Evolutionary conservation across 805 yeast genomes (phyloP).

Genomic region (Helenozyma baotianmanensis): DNA sequence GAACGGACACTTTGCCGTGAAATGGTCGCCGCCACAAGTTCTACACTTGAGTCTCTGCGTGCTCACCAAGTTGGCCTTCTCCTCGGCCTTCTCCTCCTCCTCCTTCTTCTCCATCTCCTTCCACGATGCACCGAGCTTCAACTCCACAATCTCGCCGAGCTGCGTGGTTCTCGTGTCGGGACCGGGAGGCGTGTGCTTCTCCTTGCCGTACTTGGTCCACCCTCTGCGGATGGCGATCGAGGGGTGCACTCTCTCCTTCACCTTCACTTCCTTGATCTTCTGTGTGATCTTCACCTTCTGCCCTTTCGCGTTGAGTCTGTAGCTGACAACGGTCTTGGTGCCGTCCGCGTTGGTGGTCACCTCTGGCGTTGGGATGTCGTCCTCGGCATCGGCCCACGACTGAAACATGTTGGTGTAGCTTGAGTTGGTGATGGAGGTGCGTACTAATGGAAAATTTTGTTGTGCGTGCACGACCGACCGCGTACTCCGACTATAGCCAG

Average conservation of each 20-base stretch:
- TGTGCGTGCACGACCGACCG: constrained; percentile 7
- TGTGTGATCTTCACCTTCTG: constrained; percentile 86
- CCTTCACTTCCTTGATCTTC: constrained; percentile 69
- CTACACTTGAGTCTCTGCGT: constrained; percentile 65
- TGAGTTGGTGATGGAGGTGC: neutral
- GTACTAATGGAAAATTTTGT: constrained; percentile 11
- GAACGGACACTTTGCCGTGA: constrained; percentile 92
- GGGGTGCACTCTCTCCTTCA: constrained; percentile 78
- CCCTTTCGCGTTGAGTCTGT: constrained; percentile 69
- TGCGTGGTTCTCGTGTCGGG: constrained; percentile 88
- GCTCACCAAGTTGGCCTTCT: constrained; percentile 33
- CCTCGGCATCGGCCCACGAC: constrained; percentile 73
- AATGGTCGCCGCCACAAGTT: constrained; percentile 90
- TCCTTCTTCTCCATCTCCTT: constrained; percentile 72
- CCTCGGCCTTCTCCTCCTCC: constrained; percentile 50
- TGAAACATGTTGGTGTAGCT: constrained; percentile 31
- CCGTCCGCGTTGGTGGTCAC: constrained; percentile 80
- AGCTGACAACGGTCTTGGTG: constrained; percentile 81
- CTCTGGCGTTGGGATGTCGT: constrained; percentile 69
- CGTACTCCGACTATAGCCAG: too few species aligned
- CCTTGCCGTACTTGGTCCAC: constrained; percentile 88
- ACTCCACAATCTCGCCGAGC: constrained; percentile 76
- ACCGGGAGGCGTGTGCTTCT: constrained; percentile 66
- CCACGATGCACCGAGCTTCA: constrained; percentile 73
- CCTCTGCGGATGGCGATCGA: constrained; percentile 81